Evolutionary conservation across 1,284 basidiomycete species (phyloP).

Genomic region (Anthracocystis setariae): DNA sequence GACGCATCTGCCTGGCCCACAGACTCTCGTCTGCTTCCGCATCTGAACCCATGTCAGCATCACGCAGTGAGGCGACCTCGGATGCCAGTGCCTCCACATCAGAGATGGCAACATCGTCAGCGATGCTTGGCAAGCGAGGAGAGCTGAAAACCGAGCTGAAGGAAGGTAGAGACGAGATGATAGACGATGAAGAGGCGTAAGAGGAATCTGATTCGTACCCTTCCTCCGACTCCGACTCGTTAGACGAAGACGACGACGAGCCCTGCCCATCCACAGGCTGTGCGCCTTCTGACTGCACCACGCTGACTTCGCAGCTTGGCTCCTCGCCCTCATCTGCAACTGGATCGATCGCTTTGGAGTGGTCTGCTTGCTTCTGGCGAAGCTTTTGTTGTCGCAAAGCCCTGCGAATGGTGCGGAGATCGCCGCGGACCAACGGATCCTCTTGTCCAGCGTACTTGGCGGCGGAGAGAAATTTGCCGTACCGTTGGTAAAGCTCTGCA

Average conservation of each 20-base stretch:
- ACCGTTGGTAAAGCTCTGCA: constrained; percentile 18
- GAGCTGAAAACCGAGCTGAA: constrained; percentile 42
- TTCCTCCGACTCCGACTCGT: constrained; percentile 16
- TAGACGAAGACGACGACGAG: background rate
- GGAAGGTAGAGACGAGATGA: constrained; percentile 43
- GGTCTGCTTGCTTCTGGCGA: background rate
- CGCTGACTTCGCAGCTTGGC: background rate
- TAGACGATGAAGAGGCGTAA: constrained; percentile 10
- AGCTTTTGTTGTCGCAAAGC: constrained; percentile 19
- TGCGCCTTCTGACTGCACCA: background rate
- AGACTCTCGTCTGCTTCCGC: constrained; percentile 35
- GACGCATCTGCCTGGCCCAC: constrained; percentile 36
- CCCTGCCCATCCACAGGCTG: background rate
- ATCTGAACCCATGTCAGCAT: constrained; percentile 17
- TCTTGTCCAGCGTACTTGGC: constrained; percentile 17
- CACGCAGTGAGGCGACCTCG: constrained; percentile 20
- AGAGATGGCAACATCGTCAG: constrained; percentile 10
- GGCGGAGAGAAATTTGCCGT: constrained; percentile 22
- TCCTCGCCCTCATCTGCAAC: background rate
- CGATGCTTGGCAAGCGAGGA: constrained; percentile 16
- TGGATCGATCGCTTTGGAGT: background rate
- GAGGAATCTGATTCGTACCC: constrained; percentile 40
- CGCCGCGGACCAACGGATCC: constrained; percentile 30
- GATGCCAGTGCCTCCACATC: constrained; percentile 12
- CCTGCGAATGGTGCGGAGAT: constrained; percentile 25